phyloP scores from a whole-genome alignment of 768 basidiomycete species.

The Hemileccinum rubropunctum region DNA sequence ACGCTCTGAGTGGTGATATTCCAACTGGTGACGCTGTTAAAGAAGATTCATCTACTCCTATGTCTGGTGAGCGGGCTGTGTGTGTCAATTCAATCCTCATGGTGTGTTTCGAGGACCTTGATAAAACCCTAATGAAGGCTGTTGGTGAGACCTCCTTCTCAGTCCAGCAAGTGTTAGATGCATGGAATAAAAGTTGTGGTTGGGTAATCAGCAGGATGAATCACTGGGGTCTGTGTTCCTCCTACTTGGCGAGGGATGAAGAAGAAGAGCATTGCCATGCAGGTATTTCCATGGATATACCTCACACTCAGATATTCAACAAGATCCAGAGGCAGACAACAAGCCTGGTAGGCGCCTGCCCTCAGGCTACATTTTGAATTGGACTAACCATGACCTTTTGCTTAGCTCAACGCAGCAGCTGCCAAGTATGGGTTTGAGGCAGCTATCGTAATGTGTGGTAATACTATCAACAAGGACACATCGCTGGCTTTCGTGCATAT shows the following conservation, averaged over 20 bases:
- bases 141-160: background rate
- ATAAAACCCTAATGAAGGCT: background rate
- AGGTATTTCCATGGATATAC: background rate
- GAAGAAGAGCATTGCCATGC: background rate
- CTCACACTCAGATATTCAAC: too few relatives aligned
- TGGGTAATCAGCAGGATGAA: background rate
- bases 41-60: background rate
- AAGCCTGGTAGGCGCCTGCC: too few relatives aligned
- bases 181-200: constrained; percentile 1
- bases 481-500: too few relatives aligned
- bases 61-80: background rate
- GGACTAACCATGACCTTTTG: too few relatives aligned
- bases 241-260: background rate
- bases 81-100: background rate
- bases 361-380: too few relatives aligned
- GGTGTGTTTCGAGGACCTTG: background rate
- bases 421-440: too few relatives aligned
- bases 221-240: constrained; percentile 4
- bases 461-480: too few relatives aligned
- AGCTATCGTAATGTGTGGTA: too few relatives aligned
- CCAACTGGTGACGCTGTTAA: background rate
- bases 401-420: too few relatives aligned
- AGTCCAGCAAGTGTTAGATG: background rate
- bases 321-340: too few relatives aligned
- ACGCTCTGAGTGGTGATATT: too few relatives aligned